Percentiles rank a stretch among this genome's conserved stretches.
Conservation (phyloP, 805 yeast genomes). For the Priceomyces melissophilus region DNA sequence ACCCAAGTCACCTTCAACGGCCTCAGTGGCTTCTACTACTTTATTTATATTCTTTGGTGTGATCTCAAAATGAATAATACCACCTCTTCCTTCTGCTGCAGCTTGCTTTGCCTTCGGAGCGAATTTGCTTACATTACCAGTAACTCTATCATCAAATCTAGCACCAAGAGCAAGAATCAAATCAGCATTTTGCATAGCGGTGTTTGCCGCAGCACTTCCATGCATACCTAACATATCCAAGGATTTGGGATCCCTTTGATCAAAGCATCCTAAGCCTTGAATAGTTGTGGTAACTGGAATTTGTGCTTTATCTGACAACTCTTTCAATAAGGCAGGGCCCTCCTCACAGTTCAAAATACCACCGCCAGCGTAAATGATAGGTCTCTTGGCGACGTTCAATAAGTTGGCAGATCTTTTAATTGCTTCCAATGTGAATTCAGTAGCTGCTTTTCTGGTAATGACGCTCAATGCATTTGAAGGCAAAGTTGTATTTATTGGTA, state of each 20-base stretch:
- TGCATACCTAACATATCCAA: slow-evolving; percentile 99
- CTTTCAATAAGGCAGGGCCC: slow-evolving; percentile 76
- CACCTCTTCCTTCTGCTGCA: slow-evolving; percentile 85
- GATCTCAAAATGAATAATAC: slow-evolving; percentile 94
- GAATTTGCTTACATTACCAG: slow-evolving; percentile 78
- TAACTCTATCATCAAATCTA: slow-evolving; percentile 97
- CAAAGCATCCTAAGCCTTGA: slow-evolving; percentile 92
- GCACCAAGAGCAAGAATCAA: slow-evolving; percentile 93
- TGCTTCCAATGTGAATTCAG: slow-evolving; percentile 71
- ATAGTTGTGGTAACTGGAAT: slow-evolving; percentile 96
- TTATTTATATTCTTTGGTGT: slow-evolving; percentile 96
- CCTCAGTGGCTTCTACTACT: slow-evolving; percentile 94
- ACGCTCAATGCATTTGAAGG: slow-evolving; percentile 70
- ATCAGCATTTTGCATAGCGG: slow-evolving; percentile 92
- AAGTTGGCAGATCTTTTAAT: slow-evolving; percentile 74
- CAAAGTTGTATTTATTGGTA: slow-evolving; percentile 75
- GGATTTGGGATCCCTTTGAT: slow-evolving; percentile 86
- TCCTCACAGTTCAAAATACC: slow-evolving; percentile 79
- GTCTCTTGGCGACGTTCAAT: slow-evolving; percentile 79
- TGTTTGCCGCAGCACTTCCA: slow-evolving; percentile 91
- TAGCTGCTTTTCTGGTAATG: slow-evolving; percentile 65
- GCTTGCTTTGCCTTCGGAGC: slow-evolving; percentile 94
- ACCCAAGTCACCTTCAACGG: slow-evolving; percentile 94
- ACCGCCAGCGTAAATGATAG: slow-evolving; percentile 87
- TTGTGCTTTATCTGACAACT: slow-evolving; percentile 82